Conservation (phyloP, 257 asterid species). For the Solanum sparsipilum region DNA sequence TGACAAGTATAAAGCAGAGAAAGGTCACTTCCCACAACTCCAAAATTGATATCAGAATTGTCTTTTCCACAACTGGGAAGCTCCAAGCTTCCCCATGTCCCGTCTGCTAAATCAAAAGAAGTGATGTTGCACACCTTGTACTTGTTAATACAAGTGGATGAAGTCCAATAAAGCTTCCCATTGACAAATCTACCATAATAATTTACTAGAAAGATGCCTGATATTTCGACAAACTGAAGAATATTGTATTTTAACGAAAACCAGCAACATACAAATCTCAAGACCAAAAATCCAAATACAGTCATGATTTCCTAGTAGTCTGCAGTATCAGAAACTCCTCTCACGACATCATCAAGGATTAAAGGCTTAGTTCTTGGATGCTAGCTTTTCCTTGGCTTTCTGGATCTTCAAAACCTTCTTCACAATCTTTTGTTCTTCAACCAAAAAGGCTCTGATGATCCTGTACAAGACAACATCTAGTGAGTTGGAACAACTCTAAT, state of each 20-base stretch:
- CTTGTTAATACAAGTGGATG: no score
- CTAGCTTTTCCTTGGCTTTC: conserved; percentile 57
- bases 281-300: conserved; percentile 9
- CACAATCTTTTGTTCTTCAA: conserved; percentile 70
- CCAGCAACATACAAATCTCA: conserved; percentile 1
- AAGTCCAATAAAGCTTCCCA: no score
- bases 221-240: not conserved
- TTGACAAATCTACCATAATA: no score
- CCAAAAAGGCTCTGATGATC: conserved; percentile 73
- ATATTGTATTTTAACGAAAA: not conserved
- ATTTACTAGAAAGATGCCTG: no score
- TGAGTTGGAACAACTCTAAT: not conserved
- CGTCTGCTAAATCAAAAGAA: no score
- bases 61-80: no score
- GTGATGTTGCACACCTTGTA: no score
- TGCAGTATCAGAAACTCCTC: conserved; percentile 16
- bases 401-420: conserved; percentile 85
- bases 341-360: not conserved
- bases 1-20: no score
- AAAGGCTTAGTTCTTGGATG: conserved; percentile 45
- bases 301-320: conserved; percentile 1
- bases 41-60: no score
- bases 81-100: no score
- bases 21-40: no score
- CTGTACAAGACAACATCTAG: conserved; percentile 8